Base-by-base conservation (phyloP, 345 rosid genomes). In the Rhizophora apiculata region DNA sequence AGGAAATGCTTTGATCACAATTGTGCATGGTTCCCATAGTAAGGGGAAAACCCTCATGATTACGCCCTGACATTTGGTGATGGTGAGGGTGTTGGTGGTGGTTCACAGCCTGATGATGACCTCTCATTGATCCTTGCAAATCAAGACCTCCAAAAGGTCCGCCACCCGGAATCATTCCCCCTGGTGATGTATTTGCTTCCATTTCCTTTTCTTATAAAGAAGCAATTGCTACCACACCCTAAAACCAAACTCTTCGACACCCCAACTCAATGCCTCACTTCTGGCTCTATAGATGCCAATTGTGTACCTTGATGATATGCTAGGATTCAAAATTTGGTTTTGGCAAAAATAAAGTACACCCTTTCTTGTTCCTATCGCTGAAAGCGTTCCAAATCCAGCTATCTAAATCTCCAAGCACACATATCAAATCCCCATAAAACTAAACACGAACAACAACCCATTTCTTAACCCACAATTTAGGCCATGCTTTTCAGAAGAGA, bases 111-210 rank as follows among this genome's bases (percentile, higher is more conserved):
- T 85, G 90, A 70, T 84, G 80, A 62, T 81, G 91, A 79, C 81
- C 82, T 72, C 91, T 83, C 78, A 79, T 69, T 36, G 96, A 82
- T 68, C 89, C 82, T 71, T 86, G 93, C 73, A 90, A 78, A 72
- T 93, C 97, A 54, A 86, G 83, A 30, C 94, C 92, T 60, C 87
- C 92, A 72, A 71, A 90, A 29, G 96, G 70, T 65, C 74, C 61
- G 54, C 88, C 89, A 69, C 85, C 87, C 2, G 93, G 83, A 78
- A 85, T 63, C 80, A 85, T 82, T 72, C 89, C 88, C 75, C 96
- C 92, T 75, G 82, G 92, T 8, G 91, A 69, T 51, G 85, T 74
- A 83, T 83, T 86, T 61, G 87, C 89, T 65, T 90, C 92, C 98
- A 90, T 93, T 65, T 27, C 52, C 64, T 48, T 11, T 24, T 62